These are phyloP conservation scores for Diplodia scrobiculata DNA, from an alignment of 2,329 filamentous ascomycete species.

Conservation along the genomic window DNA sequence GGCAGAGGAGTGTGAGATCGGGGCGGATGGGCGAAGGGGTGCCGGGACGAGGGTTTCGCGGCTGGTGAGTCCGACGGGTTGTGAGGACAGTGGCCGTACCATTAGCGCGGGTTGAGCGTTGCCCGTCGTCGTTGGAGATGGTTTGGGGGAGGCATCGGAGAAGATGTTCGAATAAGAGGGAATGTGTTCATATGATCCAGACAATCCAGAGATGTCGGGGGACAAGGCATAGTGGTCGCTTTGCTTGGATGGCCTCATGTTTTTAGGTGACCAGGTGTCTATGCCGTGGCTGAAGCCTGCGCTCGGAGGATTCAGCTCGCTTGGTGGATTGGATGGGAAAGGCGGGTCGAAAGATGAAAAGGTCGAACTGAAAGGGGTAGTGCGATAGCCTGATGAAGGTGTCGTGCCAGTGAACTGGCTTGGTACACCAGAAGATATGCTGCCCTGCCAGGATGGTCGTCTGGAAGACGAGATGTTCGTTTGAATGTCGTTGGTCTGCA, in stretches of 20 bases:
- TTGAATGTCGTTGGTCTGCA: not conserved
- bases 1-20: not conserved
- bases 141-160: not conserved
- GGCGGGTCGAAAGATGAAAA: not conserved
- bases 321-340: not conserved
- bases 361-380: not conserved
- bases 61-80: too few relatives aligned
- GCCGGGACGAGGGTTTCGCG: not conserved
- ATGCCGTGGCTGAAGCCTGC: not conserved
- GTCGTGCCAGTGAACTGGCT: constrained; percentile 2
- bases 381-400: not conserved
- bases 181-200: not conserved
- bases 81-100: too few relatives aligned
- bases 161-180: not conserved
- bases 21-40: not conserved
- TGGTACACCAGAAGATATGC: not conserved
- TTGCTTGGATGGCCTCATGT: not conserved
- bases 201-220: not conserved
- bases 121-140: not conserved
- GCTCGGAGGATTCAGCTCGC: not conserved
- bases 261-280: not conserved
- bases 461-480: not conserved
- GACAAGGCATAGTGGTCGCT: not conserved
- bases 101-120: not conserved
- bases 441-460: not conserved